Evolutionary conservation across 2,329 filamentous ascomycete species (phyloP), one percentile per base, ranked within the genome.

Genomic region (Polychaeton citri): DNA sequence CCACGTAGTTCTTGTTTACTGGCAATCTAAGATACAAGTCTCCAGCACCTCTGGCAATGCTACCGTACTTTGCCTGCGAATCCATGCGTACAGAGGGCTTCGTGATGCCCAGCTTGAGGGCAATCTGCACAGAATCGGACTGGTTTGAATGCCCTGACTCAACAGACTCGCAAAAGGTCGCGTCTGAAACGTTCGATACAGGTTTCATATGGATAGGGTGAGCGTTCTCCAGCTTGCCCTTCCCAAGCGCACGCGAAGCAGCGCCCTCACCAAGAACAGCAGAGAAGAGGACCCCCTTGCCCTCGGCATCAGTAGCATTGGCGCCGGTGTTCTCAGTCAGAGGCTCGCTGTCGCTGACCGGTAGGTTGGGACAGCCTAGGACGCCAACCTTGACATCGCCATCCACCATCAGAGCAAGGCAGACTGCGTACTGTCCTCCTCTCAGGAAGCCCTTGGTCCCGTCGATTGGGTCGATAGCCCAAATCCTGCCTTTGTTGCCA

Each of bases 381-480:
- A 94, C 90, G 47, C 90, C 90, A 42, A 95, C 84, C 58, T 87
- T 85, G 51, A 96, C 86, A 49, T 93, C 76, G 36, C 88, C 90
- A 53, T 96, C 86, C 19, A 93, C 82, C 64, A 98, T 80, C 50
- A 98, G 69, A 21, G 75, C 90, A 4, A 98, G 72, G 57, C 88
- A 95, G 36, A 98, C 86, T 37, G 90, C 92, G 57, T 98, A 98
- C 65, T 98, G 90, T 26, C 87, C 92, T 36, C 90, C 90, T 43
- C 92, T 76, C 41, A 98, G 68, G 66, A 98, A 98, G 19, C 90
- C 92, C 65, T 95, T 94, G 36, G 90, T 98, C 46, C 90, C 90
- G 60, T 98, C 90, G 43, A 98, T 95, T 40, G 90, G 90, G 61
- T 98, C 90, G 38, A 98, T 77, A 28, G 88, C 83, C 90, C 90